A percentile compares a stretch with the other conserved stretches of the same genome.
Evolutionary conservation across 805 yeast species (phyloP).

Genomic region (Nakazawaea siamensis): DNA sequence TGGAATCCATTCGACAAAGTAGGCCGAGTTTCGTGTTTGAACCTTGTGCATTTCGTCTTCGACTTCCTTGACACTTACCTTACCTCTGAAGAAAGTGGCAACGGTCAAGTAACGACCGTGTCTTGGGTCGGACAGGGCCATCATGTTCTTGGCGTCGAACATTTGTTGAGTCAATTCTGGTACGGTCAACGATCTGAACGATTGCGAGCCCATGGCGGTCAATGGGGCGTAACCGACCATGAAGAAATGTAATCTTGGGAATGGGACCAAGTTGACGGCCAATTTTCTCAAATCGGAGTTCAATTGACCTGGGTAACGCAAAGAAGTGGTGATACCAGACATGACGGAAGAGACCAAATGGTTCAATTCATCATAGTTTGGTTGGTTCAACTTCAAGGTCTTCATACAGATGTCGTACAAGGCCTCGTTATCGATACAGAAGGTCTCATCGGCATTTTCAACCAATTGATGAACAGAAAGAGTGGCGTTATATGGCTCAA

Average conservation of each 20-base stretch:
- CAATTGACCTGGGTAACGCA: slow-evolving; percentile 92
- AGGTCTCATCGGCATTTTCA: slow-evolving; percentile 86
- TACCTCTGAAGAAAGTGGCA: slow-evolving; percentile 92
- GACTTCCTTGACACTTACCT: slow-evolving; percentile 86
- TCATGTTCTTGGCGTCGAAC: slow-evolving; percentile 88
- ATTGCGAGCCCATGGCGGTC: slow-evolving; percentile 70
- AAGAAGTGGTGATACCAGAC: slow-evolving; percentile 92
- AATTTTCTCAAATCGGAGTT: slow-evolving; percentile 88
- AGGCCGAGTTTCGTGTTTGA: slow-evolving; percentile 71
- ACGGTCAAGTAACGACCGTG: slow-evolving; percentile 88
- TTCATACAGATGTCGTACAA: slow-evolving; percentile 82
- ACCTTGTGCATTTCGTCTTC: slow-evolving; percentile 88
- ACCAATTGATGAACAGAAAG: slow-evolving; percentile 86
- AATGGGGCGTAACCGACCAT: slow-evolving; percentile 95
- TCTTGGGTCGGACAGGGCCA: slow-evolving; percentile 92
- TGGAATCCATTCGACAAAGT: slow-evolving; percentile 95
- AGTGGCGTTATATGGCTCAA: slow-evolving; percentile 92
- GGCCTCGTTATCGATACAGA: slow-evolving; percentile 94
- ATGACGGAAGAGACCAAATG: slow-evolving; percentile 80
- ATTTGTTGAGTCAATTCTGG: slow-evolving; percentile 91
- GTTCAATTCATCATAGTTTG: slow-evolving; percentile 73
- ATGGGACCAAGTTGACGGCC: slow-evolving; percentile 91
- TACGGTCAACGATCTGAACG: slow-evolving; percentile 78
- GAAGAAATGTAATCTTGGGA: slow-evolving; percentile 92
- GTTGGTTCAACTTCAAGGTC: slow-evolving; percentile 74